A percentile compares a stretch with the other conserved stretches of the same genome.
Conservation (phyloP, 176 grass and related monocot species). For the Saccharum officinarum region DNA sequence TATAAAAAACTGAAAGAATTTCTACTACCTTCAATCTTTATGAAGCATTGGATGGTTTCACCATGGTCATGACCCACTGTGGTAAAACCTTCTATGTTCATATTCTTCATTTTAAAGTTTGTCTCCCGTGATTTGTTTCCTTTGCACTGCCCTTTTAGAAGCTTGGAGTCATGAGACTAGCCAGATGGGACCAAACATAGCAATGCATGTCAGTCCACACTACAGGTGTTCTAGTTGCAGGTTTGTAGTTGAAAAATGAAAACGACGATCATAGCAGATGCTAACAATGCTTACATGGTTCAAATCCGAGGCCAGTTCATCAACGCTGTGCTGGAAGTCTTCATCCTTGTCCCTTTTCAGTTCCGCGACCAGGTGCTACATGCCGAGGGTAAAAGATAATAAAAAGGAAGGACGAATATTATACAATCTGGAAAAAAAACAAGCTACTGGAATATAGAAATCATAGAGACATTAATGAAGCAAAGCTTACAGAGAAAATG, state of each 20-base stretch:
- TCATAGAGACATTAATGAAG: neutral
- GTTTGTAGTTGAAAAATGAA: neutral
- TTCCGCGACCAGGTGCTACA: constrained; percentile 54
- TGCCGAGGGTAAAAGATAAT: neutral
- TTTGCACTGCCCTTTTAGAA: constrained; percentile 14
- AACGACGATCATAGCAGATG: neutral
- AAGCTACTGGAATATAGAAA: neutral
- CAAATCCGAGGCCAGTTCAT: constrained; percentile 40
- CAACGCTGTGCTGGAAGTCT: constrained; percentile 43
- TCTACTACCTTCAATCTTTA: constrained; percentile 65
- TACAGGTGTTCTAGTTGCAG: neutral
- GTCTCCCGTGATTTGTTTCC: constrained; percentile 10
- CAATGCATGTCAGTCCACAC: neutral
- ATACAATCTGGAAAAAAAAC: neutral
- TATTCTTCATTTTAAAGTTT: neutral
- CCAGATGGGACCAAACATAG: neutral
- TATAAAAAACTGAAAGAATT: neutral
- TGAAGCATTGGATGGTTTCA: constrained; percentile 51
- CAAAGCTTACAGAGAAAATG: constrained; percentile 54
- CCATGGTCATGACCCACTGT: constrained; percentile 21
- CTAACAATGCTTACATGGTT: constrained; percentile 28
- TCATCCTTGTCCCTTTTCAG: constrained; percentile 63
- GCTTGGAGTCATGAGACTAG: neutral
- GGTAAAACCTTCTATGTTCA: constrained; percentile 44
- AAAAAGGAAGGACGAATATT: neutral